phyloP scores from a whole-genome alignment of 1,284 basidiomycete genomes.

The Takashimella tepidaria region DNA sequence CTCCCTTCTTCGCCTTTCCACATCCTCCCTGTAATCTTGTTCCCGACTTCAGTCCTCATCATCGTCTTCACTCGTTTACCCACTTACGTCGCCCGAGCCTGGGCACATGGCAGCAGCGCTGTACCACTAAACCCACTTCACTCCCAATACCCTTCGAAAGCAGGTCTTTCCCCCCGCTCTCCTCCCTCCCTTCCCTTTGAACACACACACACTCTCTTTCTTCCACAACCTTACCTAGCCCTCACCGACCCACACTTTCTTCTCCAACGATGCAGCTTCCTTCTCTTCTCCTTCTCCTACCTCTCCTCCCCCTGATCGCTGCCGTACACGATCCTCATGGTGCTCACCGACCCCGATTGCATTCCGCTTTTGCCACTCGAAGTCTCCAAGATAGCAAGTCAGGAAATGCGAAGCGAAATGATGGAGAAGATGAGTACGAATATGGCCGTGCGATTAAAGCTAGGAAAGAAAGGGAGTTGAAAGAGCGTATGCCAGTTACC shows the following conservation, averaged over 20 bases:
- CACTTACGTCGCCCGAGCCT: neutral
- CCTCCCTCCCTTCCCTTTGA: conserved; percentile 3
- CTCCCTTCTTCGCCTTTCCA: neutral
- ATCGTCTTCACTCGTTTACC: conserved; percentile 5
- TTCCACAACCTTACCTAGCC: neutral
- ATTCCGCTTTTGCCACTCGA: neutral
- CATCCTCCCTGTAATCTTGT: conserved; percentile 3
- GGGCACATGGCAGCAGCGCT: conserved; percentile 5
- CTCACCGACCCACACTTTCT: neutral
- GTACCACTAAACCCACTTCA: conserved; percentile 4
- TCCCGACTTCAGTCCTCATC: conserved; percentile 8
- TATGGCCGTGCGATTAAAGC: conserved; percentile 3
- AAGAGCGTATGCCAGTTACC: conserved; percentile 33
- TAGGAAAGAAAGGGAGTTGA: conserved; percentile 1
- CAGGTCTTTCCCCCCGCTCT: conserved; percentile 11
- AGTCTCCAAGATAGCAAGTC: conserved; percentile 6
- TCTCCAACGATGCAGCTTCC: conserved; percentile 5
- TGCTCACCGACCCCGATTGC: conserved; percentile 4
- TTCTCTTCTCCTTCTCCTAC: conserved; percentile 9
- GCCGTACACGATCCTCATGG: conserved; percentile 13
- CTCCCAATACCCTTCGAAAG: conserved; percentile 1
- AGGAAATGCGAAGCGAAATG: neutral
- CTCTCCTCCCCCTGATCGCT: conserved; percentile 16
- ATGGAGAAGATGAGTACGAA: neutral
- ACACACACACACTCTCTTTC: no score